Evolutionary conservation across 768 basidiomycete genomes (phyloP).

Genomic region (Calocera viscosa): DNA sequence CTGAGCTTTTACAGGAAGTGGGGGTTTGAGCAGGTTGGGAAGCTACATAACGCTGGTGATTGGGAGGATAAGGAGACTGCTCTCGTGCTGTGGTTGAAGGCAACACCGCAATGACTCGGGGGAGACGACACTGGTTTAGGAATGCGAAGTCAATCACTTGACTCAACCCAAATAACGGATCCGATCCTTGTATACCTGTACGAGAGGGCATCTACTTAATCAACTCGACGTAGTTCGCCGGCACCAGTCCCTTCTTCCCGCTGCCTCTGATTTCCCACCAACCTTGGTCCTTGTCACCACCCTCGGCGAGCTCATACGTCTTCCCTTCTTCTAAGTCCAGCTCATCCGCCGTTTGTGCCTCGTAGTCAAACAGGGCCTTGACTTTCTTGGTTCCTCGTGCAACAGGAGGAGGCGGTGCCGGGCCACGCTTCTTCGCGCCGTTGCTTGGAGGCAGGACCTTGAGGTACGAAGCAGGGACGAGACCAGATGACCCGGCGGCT

Average conservation of each 20-base stretch:
- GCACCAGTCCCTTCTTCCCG: background rate
- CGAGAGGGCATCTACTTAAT: background rate
- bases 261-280: constrained; percentile 39
- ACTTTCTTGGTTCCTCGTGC: constrained; percentile 29
- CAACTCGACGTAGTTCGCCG: background rate
- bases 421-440: constrained; percentile 15
- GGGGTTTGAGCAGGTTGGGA: no score
- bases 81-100: no score
- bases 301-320: constrained; percentile 49
- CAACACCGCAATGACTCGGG: no score
- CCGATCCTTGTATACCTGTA: background rate
- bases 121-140: no score
- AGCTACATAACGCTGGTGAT: no score
- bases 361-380: constrained; percentile 69
- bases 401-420: constrained; percentile 20
- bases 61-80: no score
- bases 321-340: constrained; percentile 49
- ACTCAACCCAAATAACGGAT: background rate
- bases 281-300: constrained; percentile 55
- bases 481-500: constrained; percentile 45
- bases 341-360: constrained; percentile 60
- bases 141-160: no score
- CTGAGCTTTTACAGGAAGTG: no score
- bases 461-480: constrained; percentile 78
- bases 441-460: constrained; percentile 28